These are phyloP conservation scores for Cercophora sp. DNA, from an alignment of 495 filamentous ascomycete species.

Conservation along the genomic window DNA sequence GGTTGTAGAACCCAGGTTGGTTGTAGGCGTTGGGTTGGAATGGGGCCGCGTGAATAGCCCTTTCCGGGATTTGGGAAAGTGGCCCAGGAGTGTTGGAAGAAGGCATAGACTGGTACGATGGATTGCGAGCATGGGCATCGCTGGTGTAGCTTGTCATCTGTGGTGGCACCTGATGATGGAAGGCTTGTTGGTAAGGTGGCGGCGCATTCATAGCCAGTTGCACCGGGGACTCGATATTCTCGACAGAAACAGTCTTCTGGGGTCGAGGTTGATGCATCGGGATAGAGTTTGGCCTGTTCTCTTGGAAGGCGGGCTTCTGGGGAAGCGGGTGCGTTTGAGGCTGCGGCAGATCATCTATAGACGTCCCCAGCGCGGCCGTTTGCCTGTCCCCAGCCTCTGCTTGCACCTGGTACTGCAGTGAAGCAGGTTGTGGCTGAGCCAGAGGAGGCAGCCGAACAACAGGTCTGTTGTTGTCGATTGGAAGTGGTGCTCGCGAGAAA, in stretches of 20 bases:
- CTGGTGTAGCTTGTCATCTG: conserved; percentile 58
- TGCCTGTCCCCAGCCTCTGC: conserved; percentile 17
- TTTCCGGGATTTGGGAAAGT: conserved; percentile 90
- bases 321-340: conserved; percentile 58
- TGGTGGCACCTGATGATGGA: conserved; percentile 84
- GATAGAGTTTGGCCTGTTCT: conserved; percentile 69
- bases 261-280: conserved; percentile 96
- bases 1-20: conserved; percentile 61
- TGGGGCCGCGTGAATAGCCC: conserved; percentile 84
- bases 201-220: conserved; percentile 59
- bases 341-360: conserved; percentile 48
- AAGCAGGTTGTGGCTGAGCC: conserved; percentile 39
- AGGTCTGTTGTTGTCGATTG: conserved; percentile 62
- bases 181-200: conserved; percentile 72
- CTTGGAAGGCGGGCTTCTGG: conserved; percentile 71
- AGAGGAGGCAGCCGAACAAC: conserved; percentile 83
- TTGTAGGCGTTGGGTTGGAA: conserved; percentile 76
- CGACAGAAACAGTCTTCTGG: conserved; percentile 90
- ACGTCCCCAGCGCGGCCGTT: conserved; percentile 24
- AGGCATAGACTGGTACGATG: conserved; percentile 71
- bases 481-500: conserved; percentile 60
- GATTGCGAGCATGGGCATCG: conserved; percentile 63
- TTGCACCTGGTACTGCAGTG: too few relatives aligned
- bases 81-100: conserved; percentile 68
- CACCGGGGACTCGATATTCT: conserved; percentile 88